Evolutionary conservation across 441 rosid species (phyloP), one percentile per base, ranked within the genome.

Genomic region (Gossypium lobatum): DNA sequence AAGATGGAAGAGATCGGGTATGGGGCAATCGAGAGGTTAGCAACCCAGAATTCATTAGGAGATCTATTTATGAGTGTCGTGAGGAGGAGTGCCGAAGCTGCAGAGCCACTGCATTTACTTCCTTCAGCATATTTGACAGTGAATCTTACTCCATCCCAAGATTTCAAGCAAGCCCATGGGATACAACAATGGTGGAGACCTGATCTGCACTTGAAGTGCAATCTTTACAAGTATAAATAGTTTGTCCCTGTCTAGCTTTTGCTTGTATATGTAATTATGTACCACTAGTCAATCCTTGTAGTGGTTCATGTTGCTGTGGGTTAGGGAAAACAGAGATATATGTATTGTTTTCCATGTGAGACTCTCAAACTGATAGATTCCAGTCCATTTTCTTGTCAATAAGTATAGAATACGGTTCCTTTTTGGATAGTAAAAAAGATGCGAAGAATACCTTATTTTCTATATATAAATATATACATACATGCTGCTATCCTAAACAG

Each of bases 111-210:
- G 54, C 70, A 65, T 65, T 48, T 65, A 17, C 28, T 65, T 21
- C 70, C 70, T 3, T 90, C 97, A 0, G 92, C 99, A 48, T 84
- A 79, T 75, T 76, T 95, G 70, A 83, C 83, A 0, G 80, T 87
- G 8, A 95, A 90, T 75, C 6, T 65, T 70, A 80, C 75, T 13
- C 80, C 88, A 2, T 71, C 81, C 0, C 75, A 18, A 31, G 88
- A 89, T 77, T 89, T 91, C 53, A 91, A 80, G 77, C 85, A 85
- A 76, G 97, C 98, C 5, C 99, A 95, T 77, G 98, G 99, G 66
- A 84, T 95, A 80, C 95, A 88, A 77, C 98, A 93, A 68, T 95
- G 99, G 99, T 95, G 98, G 99, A 76, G 84, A 64, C 88, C 87
- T 0, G 93, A 93, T 73, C 75, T 82, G 67, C 61, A 79, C 25